A percentile compares a stretch with the other conserved stretches of the same genome.
Conservation (phyloP, 495 filamentous ascomycete species). For the Friedmanniomyces endolithicus region DNA sequence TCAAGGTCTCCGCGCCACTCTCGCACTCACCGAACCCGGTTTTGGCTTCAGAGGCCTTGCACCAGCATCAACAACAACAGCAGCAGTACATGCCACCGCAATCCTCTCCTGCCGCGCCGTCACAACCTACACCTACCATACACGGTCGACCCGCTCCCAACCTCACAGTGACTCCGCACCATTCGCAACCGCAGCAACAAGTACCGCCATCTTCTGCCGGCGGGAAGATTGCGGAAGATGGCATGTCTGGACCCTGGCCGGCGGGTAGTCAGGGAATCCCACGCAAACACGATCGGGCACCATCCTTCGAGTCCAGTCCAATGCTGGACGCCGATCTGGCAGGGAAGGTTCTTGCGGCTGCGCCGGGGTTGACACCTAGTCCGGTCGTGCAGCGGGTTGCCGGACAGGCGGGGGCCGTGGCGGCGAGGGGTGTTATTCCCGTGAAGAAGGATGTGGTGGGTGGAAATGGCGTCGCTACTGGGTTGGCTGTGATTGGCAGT, state of each 20-base stretch:
- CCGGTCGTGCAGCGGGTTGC: background rate
- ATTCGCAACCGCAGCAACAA: conserved; percentile 2
- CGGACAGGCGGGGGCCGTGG: background rate
- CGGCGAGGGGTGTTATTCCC: background rate
- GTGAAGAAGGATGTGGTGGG: conserved; percentile 1
- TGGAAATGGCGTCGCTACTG: background rate
- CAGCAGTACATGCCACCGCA: background rate
- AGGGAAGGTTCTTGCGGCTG: background rate
- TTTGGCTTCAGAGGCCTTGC: background rate
- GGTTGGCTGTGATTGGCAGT: too few species aligned
- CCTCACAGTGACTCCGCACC: background rate
- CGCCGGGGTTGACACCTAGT: conserved; percentile 5
- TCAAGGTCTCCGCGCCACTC: background rate
- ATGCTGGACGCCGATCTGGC: background rate
- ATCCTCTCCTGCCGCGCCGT: background rate
- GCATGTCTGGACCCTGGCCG: conserved; percentile 19
- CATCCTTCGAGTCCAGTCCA: background rate
- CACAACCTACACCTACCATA: background rate
- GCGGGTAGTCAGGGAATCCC: conserved; percentile 15
- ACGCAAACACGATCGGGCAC: conserved; percentile 15
- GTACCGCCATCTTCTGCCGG: background rate
- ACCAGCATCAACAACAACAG: background rate
- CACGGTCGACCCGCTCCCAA: background rate
- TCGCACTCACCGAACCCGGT: background rate
- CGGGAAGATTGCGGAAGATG: conserved; percentile 13